phyloP scores from a whole-genome alignment of 805 yeast genomes.

The Candida corydali region DNA sequence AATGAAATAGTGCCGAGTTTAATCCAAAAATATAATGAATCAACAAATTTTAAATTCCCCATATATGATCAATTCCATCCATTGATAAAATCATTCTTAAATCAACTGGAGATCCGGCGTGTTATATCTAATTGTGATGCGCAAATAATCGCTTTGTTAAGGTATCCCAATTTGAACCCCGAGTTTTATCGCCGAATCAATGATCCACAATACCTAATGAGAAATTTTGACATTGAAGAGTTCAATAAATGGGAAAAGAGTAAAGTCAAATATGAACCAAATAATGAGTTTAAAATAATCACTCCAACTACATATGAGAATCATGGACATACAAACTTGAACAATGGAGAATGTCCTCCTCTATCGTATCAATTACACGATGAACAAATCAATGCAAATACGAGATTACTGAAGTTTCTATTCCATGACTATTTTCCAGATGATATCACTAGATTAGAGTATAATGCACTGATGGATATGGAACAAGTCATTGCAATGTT shows the following conservation, averaged over 20 bases:
- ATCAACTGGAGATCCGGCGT: not conserved
- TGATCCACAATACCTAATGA: not conserved
- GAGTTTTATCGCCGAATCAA: not conserved
- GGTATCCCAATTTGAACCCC: not conserved
- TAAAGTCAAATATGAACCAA: not conserved
- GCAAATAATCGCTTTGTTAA: not conserved
- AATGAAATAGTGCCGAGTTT: not conserved
- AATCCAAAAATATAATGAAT: not conserved
- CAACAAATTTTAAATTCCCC: not conserved
- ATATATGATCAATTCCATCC: constrained; percentile 1
- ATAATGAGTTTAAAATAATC: not conserved
- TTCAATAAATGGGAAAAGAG: not conserved
- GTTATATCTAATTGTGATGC: not conserved
- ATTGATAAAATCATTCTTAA: constrained; percentile 1
- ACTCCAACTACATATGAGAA: not conserved
- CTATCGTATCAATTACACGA: not conserved
- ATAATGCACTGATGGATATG: not conserved
- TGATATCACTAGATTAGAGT: not conserved
- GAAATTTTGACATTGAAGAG: not conserved
- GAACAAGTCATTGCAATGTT: not conserved
- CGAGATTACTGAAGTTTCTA: not conserved
- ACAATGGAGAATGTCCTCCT: not conserved
- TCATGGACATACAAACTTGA: not conserved
- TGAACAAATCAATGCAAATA: not conserved
- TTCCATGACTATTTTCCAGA: not conserved